Percentiles rank a stretch among this genome's conserved stretches.
Conservation (phyloP, 164 flowering plant genomes). For the Stephania yunnanensis region DNA sequence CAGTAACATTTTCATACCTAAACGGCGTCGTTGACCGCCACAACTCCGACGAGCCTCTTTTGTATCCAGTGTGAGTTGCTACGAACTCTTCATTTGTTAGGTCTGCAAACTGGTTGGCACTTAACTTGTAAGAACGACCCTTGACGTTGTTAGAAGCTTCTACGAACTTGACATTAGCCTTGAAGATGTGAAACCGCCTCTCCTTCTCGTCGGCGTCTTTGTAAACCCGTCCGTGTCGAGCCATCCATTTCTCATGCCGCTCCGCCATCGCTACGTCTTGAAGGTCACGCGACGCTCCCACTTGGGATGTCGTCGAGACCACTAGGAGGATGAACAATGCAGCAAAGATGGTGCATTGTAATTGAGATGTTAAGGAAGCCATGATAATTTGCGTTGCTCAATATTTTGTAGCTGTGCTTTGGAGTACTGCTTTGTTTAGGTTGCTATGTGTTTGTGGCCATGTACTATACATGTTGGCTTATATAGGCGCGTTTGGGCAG, state of each 20-base stretch:
- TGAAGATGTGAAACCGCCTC: slow-evolving; percentile 2
- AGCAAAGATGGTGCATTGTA: too few species aligned
- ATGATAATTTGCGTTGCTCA: too few species aligned
- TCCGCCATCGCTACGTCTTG: background rate
- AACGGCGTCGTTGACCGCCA: background rate
- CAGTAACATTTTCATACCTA: slow-evolving; percentile 3
- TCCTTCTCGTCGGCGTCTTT: background rate
- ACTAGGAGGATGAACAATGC: background rate
- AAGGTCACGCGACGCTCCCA: background rate
- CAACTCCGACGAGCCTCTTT: background rate
- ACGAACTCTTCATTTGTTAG: background rate
- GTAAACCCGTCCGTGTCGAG: background rate
- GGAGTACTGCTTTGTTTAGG: too few species aligned
- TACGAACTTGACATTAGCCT: background rate
- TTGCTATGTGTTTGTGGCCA: too few species aligned
- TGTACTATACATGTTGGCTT: too few species aligned
- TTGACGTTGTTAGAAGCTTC: background rate
- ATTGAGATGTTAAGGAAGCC: too few species aligned
- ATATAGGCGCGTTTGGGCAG: too few species aligned
- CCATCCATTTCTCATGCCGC: slow-evolving; percentile 4
- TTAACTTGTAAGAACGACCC: slow-evolving; percentile 2
- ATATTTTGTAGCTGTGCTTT: too few species aligned
- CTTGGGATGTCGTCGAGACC: background rate
- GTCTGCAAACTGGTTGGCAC: slow-evolving; percentile 7
- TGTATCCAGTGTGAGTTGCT: background rate